Evolutionary conservation across 441 rosid genomes (phyloP), one percentile per base, ranked within the genome.

Genomic region (Sinapis alba): DNA sequence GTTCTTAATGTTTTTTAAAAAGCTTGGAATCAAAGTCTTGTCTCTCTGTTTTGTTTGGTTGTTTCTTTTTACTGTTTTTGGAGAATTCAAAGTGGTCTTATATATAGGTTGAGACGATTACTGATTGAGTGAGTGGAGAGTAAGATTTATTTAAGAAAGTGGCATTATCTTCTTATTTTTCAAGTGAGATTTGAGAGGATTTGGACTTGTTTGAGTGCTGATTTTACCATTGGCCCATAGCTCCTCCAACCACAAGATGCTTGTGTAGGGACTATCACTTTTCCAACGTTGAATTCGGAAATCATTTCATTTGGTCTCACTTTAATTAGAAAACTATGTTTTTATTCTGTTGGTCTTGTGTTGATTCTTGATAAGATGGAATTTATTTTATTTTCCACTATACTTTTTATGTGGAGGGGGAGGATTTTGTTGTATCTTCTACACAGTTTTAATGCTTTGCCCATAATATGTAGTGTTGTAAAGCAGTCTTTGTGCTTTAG

Each of bases 191-290:
- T 61, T 61, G 68, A 71, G 12, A 18, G 50, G 75, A 71, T 72
- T 50, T 50, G 27, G 69, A 70, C 47, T 62, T 10, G 41, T 21
- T 23, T 41, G 41, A 63, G 69, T 72, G 76, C 12, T 62, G 53
- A 62, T 51, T 62, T 21, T 72, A 11, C 69, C 28, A 18, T 21
- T 62, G 34, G 78, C 56, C 32, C 60, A 41, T 41, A 41, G 16
- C 16, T 41, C 47, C 47, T 41, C 47, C 51, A 65, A 72, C 41
- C 61, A 67, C 62, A 65, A 59, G 58, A 72, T 77, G 59, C 59
- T 66, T 47, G 69, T 70, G 73, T 77, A 65, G 73, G 76, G 67
- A 70, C 71, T 9, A n/a, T 34, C 50, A 68, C 69, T 69, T 75
- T 59, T 67, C 58, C 61, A 67, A 66, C 27, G 23, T 21, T 59